phyloP scores from a whole-genome alignment of 23 red algal genomes.

The Gracilaria gracilis region DNA sequence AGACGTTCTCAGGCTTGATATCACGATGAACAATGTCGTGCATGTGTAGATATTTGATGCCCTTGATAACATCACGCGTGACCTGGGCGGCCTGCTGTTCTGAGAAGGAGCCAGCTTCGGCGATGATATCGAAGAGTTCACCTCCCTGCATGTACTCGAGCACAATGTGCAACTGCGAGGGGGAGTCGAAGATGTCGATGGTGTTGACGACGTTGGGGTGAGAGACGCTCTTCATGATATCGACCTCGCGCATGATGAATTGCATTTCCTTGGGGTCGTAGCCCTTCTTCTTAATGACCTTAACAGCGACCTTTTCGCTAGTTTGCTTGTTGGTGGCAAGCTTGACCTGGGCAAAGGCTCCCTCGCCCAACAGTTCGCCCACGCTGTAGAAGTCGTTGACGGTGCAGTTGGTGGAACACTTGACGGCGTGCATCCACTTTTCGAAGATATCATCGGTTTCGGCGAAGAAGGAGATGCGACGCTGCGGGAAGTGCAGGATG shows the following conservation, averaged over 20 bases:
- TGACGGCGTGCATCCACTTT: conserved; percentile 76
- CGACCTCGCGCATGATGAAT: conserved; percentile 86
- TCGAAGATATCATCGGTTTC: conserved; percentile 59
- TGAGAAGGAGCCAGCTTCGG: conserved; percentile 76
- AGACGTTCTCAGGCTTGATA: conserved; percentile 94
- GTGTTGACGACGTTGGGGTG: conserved; percentile 90
- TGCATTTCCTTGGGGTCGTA: conserved; percentile 80
- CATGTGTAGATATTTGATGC: conserved; percentile 84
- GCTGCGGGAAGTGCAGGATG: conserved; percentile 64
- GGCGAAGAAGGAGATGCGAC: conserved; percentile 89
- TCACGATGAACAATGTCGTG: conserved; percentile 87
- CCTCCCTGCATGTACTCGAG: conserved; percentile 86
- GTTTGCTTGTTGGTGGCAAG: conserved; percentile 63
- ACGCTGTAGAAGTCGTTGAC: conserved; percentile 94
- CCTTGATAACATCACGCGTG: conserved; percentile 80
- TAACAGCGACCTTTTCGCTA: conserved; percentile 79
- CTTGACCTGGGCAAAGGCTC: conserved; percentile 89
- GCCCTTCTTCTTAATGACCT: conserved; percentile 83
- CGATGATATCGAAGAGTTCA: conserved; percentile 93
- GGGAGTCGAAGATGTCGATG: conserved; percentile 87
- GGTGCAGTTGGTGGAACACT: conserved; percentile 55
- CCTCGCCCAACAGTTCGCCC: conserved; percentile 88
- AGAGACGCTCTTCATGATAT: conserved; percentile 79
- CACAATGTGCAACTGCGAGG: conserved; percentile 72
- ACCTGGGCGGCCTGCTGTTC: conserved; percentile 82